A percentile compares a stretch with the other conserved stretches of the same genome.
Conservation (phyloP, 768 basidiomycete species). For the Phlegmacium glaucopus region DNA sequence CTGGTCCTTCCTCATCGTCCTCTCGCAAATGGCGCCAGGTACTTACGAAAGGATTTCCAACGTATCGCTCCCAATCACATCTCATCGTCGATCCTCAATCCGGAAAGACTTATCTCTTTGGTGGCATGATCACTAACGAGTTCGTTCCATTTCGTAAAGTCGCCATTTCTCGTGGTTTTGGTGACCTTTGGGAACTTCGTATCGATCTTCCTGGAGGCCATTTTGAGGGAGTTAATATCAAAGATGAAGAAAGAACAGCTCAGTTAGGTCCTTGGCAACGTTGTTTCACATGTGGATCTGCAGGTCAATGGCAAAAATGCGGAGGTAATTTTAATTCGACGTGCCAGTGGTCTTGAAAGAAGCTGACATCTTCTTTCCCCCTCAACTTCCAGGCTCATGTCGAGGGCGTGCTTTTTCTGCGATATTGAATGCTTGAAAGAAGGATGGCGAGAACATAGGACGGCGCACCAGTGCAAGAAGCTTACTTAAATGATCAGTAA, state of each 20-base stretch:
- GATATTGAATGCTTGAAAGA: conserved; percentile 22
- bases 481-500: too few species aligned
- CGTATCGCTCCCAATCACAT: conserved; percentile 33
- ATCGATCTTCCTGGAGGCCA: conserved; percentile 33
- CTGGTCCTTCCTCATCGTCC: too few species aligned
- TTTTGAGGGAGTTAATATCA: conserved; percentile 34
- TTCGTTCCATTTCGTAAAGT: conserved; percentile 29
- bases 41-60: conserved; percentile 38
- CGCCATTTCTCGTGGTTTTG: conserved; percentile 25
- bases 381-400: conserved; percentile 17
- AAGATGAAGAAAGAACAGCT: conserved; percentile 34
- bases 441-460: too few species aligned
- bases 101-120: conserved; percentile 34
- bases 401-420: conserved; percentile 27
- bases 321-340: conserved; percentile 25
- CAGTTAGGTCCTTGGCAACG: conserved; percentile 37
- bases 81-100: conserved; percentile 32
- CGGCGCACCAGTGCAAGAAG: too few species aligned
- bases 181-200: conserved; percentile 37
- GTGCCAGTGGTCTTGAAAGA: not conserved
- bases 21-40: conserved; percentile 32
- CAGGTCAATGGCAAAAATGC: conserved; percentile 38
- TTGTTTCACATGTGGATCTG: conserved; percentile 38
- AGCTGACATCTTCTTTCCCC: not conserved
- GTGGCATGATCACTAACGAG: conserved; percentile 36